Conservation (phyloP, 1,284 basidiomycete genomes). For the Volvariella volvacea region DNA sequence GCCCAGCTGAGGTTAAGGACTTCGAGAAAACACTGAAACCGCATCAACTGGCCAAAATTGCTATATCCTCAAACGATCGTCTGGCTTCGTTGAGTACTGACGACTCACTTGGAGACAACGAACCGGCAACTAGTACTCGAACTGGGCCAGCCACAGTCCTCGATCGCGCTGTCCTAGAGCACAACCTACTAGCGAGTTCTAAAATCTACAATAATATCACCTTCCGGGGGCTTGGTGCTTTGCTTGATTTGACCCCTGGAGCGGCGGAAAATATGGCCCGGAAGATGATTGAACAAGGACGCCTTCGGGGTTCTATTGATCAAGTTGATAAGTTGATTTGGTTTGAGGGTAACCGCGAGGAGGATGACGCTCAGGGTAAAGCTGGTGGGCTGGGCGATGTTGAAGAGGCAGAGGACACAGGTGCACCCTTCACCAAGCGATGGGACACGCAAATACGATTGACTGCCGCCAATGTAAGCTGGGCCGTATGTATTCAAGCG, state of each 20-base stretch:
- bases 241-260: conserved; percentile 80
- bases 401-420: conserved; percentile 81
- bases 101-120: conserved; percentile 36
- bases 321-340: conserved; percentile 91
- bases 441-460: conserved; percentile 89
- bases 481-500: conserved; percentile 6
- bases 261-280: conserved; percentile 92
- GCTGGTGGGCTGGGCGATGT: conserved; percentile 88
- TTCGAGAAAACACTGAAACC: conserved; percentile 85
- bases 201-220: conserved; percentile 95
- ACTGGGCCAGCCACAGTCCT: conserved; percentile 92
- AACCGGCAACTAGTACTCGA: conserved; percentile 59
- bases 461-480: conserved; percentile 74
- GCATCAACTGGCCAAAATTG: conserved; percentile 90
- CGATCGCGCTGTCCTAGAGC: conserved; percentile 96
- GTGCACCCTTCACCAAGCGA: conserved; percentile 81
- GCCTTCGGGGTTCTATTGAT: conserved; percentile 86
- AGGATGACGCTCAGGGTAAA: conserved; percentile 86
- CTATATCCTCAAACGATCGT: conserved; percentile 72
- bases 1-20: conserved; percentile 80
- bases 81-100: conserved; percentile 59
- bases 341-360: conserved; percentile 78
- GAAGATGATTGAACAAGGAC: conserved; percentile 94
- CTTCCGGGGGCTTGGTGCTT: conserved; percentile 79
- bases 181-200: conserved; percentile 93